These are phyloP conservation scores for Aciculosporium take DNA, from an alignment of 2,329 filamentous ascomycete species.

Conservation along the genomic window DNA sequence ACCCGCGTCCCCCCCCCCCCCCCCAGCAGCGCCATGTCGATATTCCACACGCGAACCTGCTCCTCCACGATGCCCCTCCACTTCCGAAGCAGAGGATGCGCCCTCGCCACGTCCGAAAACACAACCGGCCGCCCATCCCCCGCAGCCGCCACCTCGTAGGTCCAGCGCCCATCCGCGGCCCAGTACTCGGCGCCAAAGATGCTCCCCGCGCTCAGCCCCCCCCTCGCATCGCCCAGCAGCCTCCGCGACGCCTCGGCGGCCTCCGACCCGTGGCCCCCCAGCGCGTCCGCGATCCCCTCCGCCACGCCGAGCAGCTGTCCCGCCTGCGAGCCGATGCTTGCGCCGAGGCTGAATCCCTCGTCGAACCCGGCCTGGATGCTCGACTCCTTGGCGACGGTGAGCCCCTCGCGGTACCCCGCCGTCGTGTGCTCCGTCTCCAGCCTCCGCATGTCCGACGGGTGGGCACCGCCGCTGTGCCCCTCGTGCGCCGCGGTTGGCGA, in stretches of 20 bases:
- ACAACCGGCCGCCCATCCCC: conserved; percentile 29
- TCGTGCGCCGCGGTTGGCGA: conserved; percentile 10
- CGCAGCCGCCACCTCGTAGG: conserved; percentile 35
- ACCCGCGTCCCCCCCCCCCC: conserved; percentile 19
- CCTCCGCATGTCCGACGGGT: conserved; percentile 53
- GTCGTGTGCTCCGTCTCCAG: conserved; percentile 66
- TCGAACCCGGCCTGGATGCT: conserved; percentile 84
- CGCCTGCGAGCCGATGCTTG: conserved; percentile 58
- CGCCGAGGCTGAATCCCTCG: conserved; percentile 75
- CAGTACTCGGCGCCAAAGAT: conserved; percentile 56
- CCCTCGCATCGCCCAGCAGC: conserved; percentile 35
- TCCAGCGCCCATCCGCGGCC: conserved; percentile 57
- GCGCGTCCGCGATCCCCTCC: conserved; percentile 50
- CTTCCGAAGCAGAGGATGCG: conserved; percentile 51
- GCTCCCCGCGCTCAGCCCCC: conserved; percentile 44
- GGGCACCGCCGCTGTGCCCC: conserved; percentile 11
- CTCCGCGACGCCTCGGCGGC: conserved; percentile 11
- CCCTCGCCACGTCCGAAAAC: conserved; percentile 48
- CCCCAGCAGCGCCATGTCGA: conserved; percentile 19
- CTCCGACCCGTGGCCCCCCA: conserved; percentile 17
- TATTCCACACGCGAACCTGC: conserved; percentile 20
- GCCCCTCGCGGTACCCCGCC: conserved; percentile 80
- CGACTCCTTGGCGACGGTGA: conserved; percentile 58
- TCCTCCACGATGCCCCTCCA: conserved; percentile 35
- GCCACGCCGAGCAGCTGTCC: conserved; percentile 66